Percentiles rank a stretch among this genome's conserved stretches.
phyloP scores from a whole-genome alignment of 2,329 filamentous ascomycete species.

The Cryphonectria parasitica region DNA sequence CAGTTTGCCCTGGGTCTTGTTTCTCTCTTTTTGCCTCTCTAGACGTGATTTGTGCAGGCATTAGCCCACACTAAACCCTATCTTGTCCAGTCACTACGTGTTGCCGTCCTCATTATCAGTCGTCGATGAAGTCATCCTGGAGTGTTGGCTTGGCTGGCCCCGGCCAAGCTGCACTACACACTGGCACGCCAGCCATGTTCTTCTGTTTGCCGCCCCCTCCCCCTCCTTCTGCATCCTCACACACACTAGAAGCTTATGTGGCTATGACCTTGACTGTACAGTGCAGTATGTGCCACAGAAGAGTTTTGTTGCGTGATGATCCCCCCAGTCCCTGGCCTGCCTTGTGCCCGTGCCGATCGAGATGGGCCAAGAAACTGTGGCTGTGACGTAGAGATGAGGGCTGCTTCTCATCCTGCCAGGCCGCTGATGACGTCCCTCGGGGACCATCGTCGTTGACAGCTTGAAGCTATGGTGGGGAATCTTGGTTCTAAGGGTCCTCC shows the following conservation, averaged over 20 bases:
- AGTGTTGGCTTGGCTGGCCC: background rate
- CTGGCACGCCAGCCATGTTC: conserved; percentile 14
- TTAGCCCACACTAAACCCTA: conserved; percentile 14
- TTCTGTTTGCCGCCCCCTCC: background rate
- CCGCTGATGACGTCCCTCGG: conserved; percentile 28
- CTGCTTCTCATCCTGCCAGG: background rate
- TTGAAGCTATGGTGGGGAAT: background rate
- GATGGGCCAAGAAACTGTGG: conserved; percentile 23
- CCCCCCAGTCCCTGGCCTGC: conserved; percentile 12
- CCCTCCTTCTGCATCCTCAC: too few relatives aligned
- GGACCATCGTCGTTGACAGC: conserved; percentile 15
- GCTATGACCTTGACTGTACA: background rate
- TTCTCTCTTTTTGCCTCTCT: background rate
- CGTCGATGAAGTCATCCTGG: conserved; percentile 31
- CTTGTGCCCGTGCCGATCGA: conserved; percentile 23
- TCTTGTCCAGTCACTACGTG: background rate
- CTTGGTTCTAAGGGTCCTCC: background rate
- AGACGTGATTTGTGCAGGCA: conserved; percentile 14
- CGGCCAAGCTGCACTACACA: conserved; percentile 11
- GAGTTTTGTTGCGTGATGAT: conserved; percentile 18
- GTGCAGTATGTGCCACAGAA: background rate
- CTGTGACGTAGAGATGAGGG: conserved; percentile 28
- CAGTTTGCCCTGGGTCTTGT: background rate
- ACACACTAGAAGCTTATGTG: background rate
- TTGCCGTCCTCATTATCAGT: background rate